Evolutionary conservation across 2,329 filamentous ascomycete genomes (phyloP), one percentile per base, ranked within the genome.

Genomic region (Penicillium sp.): DNA sequence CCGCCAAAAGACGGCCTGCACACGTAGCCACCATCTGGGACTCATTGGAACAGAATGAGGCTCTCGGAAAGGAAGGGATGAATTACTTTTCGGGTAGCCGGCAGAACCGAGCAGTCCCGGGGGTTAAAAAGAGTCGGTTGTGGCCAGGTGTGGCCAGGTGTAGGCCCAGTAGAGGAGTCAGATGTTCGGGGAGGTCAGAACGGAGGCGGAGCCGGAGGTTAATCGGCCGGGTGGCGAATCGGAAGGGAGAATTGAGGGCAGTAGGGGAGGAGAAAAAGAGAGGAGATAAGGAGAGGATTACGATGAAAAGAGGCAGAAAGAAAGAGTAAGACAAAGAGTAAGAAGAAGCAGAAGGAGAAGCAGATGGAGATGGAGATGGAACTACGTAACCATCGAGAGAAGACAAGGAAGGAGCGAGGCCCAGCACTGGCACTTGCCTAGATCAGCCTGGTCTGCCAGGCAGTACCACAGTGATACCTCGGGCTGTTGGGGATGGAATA

Each of bases 1-100:
- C 48, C 88, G 81, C 86, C 87, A 89, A 68, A 87, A 81, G 24
- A 79, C 74, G 43, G 88, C 87, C 68, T 88, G 82, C 48, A 87
- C 62, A 51, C 82, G 81, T 10, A 90, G 80, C 65, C 84, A 80
- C 78, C 82, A 84, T 73, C 87, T 80, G 4, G 79, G 45, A 24
- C 70, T 68, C 45, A 75, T 66, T 42, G 9, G 8, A 16, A 28
- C 29, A 46, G 51, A 18, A n/a, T 33, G 31, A 14, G 7, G 14
- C 31, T 33, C 3, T 3, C 16, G 39, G 23, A 14, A 9, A 21
- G 9, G 13, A 11, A 21, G 19, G 13, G 18, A 29, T 21, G 33
- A 37, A 34, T 19, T 16, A 37, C 48, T 39, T 48, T 44, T 24
- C 39, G 39, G 39, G 21, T 28, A 43, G 39, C n/a, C 39, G 44